These are phyloP conservation scores for Immersiporthe knoxdaviesiana DNA, from an alignment of 2,329 filamentous ascomycete species.

Conservation along the genomic window DNA sequence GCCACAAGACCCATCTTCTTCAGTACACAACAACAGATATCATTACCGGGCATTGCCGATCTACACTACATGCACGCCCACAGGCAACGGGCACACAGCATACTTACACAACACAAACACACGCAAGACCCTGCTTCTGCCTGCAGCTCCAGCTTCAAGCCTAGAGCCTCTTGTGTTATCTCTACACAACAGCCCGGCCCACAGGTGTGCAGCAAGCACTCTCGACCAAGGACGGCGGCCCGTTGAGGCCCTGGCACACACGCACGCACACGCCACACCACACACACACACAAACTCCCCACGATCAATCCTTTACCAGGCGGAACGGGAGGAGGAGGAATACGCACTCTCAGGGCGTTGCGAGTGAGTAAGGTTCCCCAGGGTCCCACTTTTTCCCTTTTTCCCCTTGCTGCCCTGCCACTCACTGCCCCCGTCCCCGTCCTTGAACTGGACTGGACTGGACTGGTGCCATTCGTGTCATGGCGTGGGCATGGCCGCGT, in stretches of 20 bases:
- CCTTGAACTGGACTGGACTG: neutral
- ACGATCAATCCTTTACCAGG: neutral
- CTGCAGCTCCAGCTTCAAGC: neutral
- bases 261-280: neutral
- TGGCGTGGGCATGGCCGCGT: constrained; percentile 22
- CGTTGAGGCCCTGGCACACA: constrained; percentile 31
- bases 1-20: neutral
- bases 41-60: constrained; percentile 13
- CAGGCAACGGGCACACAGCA: neutral
- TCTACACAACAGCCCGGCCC: neutral
- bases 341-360: constrained; percentile 13
- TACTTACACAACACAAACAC: constrained; percentile 4
- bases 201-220: neutral
- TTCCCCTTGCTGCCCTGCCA: constrained; percentile 24
- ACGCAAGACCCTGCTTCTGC: constrained; percentile 4
- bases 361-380: constrained; percentile 28
- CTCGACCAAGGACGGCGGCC: constrained; percentile 31
- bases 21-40: neutral
- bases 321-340: neutral
- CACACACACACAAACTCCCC: neutral
- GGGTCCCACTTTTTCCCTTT: constrained; percentile 30
- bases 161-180: neutral
- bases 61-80: constrained; percentile 12
- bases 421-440: no score
- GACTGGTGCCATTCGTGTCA: constrained; percentile 23